Percentiles rank a stretch among this genome's conserved stretches.
Conservation (phyloP, 1,284 basidiomycete genomes). For the Cystobasidiaceae sp. region DNA sequence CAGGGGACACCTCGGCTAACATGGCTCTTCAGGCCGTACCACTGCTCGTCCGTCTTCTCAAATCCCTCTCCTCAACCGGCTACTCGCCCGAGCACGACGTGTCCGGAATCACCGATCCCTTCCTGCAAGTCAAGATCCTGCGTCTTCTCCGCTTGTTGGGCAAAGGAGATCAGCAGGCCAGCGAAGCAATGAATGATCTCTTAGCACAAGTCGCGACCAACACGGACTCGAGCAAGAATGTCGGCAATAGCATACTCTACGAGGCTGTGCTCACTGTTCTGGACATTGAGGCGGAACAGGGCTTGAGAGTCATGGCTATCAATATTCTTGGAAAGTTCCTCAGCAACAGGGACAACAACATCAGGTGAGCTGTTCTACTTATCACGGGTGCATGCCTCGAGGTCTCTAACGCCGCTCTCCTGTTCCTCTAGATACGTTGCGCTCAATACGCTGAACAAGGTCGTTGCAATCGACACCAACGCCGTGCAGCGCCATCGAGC, state of each 20-base stretch:
- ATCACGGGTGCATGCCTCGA: not conserved
- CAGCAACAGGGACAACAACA: constrained; percentile 97
- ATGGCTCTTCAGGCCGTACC: constrained; percentile 66
- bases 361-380: constrained; percentile 59
- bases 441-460: constrained; percentile 96
- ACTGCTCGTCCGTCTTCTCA: constrained; percentile 88
- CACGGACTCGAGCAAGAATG: constrained; percentile 96
- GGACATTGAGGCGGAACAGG: constrained; percentile 94
- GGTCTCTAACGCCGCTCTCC: not conserved
- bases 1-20: not conserved
- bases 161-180: constrained; percentile 74
- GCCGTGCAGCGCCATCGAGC: constrained; percentile 97
- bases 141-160: constrained; percentile 86
- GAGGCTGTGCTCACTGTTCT: constrained; percentile 97
- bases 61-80: constrained; percentile 90
- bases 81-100: constrained; percentile 99
- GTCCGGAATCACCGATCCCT: constrained; percentile 98
- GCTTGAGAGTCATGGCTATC: constrained; percentile 97
- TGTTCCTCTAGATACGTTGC: constrained; percentile 74
- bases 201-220: constrained; percentile 91
- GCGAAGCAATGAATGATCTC: constrained; percentile 98
- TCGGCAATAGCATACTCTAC: constrained; percentile 96
- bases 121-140: constrained; percentile 95
- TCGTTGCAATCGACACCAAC: constrained; percentile 95
- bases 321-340: constrained; percentile 99